Base-by-base conservation (phyloP, 2,329 filamentous ascomycete species). In the Leptosphaerulina australis region DNA sequence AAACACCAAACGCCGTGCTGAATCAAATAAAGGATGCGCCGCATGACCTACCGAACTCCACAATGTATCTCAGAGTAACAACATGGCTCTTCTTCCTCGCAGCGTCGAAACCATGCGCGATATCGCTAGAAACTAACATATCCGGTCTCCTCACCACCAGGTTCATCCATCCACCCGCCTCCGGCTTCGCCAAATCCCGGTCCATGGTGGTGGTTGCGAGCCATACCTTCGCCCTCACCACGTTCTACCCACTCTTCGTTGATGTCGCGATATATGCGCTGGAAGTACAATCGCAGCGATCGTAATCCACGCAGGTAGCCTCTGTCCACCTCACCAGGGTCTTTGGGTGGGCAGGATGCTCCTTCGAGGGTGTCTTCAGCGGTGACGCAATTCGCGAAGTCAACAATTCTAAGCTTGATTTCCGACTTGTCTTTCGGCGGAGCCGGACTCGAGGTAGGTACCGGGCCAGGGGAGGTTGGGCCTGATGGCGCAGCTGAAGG, bases 341-440 rank as follows among this genome's bases (percentile, higher is more conserved):
- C 84, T 51, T 84, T 82, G 4, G 94, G 94, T 11, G 94, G 94
- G 62, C 93, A 97, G 14, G 79, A 75, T 1, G 79, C 75, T 51
- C 84, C 79, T 9, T 85, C 74, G 3, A 83, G 65, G 39, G 75
- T 70, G 64, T 96, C 91, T 59, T 94, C 88, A 3, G 90, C 89
- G 1, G 92, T 97, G 26, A 97, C 87, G 67, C 93, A 97, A 71
- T 99, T 99, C 57, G 94, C 94, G 76, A 99, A 99, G 73, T 99
- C 94, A 49, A 96, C 93, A 71, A 99, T 95, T 74, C 97, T 97
- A 76, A 99, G 86, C 71, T 96, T 90, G 67, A 96, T 92, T 36
- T 81, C 78, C 4, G 75, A 68, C 5, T 65, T 62, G 26, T 68
- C 71, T 35, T 62, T 62, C n/a, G 52, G 15, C 4, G 56, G 29